Percentiles rank a stretch among this genome's conserved stretches.
Evolutionary conservation across 306 rosid species (phyloP).

Genomic region (Sphenostylis stenocarpa): DNA sequence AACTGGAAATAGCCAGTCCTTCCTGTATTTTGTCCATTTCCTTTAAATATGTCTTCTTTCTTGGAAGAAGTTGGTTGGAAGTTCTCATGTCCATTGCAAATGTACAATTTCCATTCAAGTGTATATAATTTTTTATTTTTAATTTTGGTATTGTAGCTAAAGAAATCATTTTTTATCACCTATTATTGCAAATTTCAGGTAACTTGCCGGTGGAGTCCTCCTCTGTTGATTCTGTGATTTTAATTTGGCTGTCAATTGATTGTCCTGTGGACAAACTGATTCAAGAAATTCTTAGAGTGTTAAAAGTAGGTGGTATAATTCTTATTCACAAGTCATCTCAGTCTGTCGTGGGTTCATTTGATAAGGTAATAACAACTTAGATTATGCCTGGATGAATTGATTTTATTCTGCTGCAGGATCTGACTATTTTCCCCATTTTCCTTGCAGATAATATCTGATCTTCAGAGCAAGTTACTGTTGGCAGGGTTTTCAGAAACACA

Average conservation of each 20-base stretch:
- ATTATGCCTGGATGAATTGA: neutral
- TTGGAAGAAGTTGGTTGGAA: neutral
- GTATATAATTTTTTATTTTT: neutral
- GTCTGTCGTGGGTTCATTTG: constrained; percentile 39
- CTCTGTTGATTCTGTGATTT: constrained; percentile 56
- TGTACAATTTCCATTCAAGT: neutral
- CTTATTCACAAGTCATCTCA: constrained; percentile 54
- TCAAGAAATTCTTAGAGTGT: constrained; percentile 70
- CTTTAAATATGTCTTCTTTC: neutral
- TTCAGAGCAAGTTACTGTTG: constrained; percentile 67
- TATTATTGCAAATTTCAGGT: constrained; percentile 45
- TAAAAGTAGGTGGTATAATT: constrained; percentile 68
- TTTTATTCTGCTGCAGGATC: constrained; percentile 19
- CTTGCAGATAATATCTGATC: constrained; percentile 54
- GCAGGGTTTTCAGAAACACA: constrained; percentile 76
- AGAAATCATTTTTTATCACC: neutral
- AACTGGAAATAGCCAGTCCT: too few species aligned
- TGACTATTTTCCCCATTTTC: constrained; percentile 26
- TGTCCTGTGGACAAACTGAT: constrained; percentile 56
- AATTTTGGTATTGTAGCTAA: constrained; percentile 5
- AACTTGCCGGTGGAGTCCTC: constrained; percentile 69
- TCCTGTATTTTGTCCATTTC: neutral
- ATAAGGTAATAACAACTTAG: constrained; percentile 50
- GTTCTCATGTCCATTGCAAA: neutral
- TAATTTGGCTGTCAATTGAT: constrained; percentile 54